Percentiles rank a stretch among this genome's conserved stretches.
phyloP scores from a whole-genome alignment of 1,284 basidiomycete species.

The Sporisorium iseilematis-ciliati region DNA sequence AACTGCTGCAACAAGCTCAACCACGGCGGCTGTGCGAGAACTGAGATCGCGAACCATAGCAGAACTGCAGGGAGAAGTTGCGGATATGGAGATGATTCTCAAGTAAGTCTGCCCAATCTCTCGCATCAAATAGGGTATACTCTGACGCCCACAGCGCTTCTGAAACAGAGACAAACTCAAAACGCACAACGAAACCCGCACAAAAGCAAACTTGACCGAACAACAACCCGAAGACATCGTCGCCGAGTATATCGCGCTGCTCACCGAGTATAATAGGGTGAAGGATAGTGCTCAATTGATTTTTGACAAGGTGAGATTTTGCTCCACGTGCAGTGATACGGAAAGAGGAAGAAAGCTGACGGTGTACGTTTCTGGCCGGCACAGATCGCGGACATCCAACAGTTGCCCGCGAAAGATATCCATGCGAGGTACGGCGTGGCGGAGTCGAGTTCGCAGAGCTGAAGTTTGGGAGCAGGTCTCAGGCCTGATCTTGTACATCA shows the following conservation, averaged over 20 bases:
- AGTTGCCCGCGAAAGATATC: conserved; percentile 33
- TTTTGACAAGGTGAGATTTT: conserved; percentile 39
- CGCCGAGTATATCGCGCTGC: conserved; percentile 30
- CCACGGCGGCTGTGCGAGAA: conserved; percentile 7
- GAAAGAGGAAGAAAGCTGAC: neutral
- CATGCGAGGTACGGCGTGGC: conserved; percentile 33
- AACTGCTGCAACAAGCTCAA: neutral
- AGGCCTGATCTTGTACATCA: too few species aligned
- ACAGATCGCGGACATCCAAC: conserved; percentile 47
- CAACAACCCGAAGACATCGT: conserved; percentile 38
- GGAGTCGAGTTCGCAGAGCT: conserved; percentile 5
- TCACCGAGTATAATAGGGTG: conserved; percentile 45
- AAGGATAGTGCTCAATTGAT: conserved; percentile 40
- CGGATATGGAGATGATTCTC: conserved; percentile 26
- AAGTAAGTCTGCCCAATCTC: conserved; percentile 17
- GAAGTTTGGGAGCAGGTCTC: too few species aligned
- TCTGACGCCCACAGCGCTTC: neutral
- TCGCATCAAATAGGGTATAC: neutral
- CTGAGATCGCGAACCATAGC: conserved; percentile 12
- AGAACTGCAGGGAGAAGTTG: conserved; percentile 31
- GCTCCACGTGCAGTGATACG: neutral
- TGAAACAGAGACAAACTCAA: conserved; percentile 18
- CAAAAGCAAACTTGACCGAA: conserved; percentile 6
- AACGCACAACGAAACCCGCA: conserved; percentile 27
- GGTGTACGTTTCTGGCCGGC: neutral